Evolutionary conservation across 805 yeast genomes (phyloP), one percentile per base, ranked within the genome.

Genomic region (Metahyphopichia silvanorum): DNA sequence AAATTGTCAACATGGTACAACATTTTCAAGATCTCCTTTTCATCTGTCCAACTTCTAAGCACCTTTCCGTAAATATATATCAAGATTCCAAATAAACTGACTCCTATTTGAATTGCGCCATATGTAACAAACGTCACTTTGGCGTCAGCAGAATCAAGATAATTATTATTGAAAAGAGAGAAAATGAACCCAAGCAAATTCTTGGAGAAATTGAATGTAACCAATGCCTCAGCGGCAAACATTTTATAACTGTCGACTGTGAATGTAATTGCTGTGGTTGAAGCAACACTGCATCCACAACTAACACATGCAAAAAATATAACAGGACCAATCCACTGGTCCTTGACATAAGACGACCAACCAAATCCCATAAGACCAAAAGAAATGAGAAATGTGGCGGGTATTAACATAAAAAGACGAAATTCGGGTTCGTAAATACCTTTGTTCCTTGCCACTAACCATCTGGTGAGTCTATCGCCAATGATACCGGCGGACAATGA

Each of bases 371-470:
- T 70, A 27, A 77, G 56, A 2, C 83, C 84, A 25, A 74, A 58
- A 2, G 73, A 35, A 8, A 74, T 39, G 35, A 66, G 51, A 13
- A 75, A 69, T 0, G 63, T 52, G 8, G 63, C 49, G 1, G 80
- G 80, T 10, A 72, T 21, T 14, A 75, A 53, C 80, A 77, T 73
- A 16, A 76, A 38, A 21, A 77, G 55, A 20, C 83, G 60, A 47
- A 72, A 76, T 49, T 78, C 84, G 3, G 84, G 83, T 54, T 78
- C 84, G 51, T 77, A 78, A 5, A 72, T 50, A 2, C 83, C 83
- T 15, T 60, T 46, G 39, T 78, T 78, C 26, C 51, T 53, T n/a
- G 48, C 39, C 7, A 74, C 69, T 43, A 78, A 38, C 15, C 25
- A 41, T 15, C 80, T 51, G 7, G 69, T 73, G n/a, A 76, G 25